A percentile compares a stretch with the other conserved stretches of the same genome.
phyloP scores from a whole-genome alignment of 495 filamentous ascomycete species.

The Haplographium delicatum region DNA sequence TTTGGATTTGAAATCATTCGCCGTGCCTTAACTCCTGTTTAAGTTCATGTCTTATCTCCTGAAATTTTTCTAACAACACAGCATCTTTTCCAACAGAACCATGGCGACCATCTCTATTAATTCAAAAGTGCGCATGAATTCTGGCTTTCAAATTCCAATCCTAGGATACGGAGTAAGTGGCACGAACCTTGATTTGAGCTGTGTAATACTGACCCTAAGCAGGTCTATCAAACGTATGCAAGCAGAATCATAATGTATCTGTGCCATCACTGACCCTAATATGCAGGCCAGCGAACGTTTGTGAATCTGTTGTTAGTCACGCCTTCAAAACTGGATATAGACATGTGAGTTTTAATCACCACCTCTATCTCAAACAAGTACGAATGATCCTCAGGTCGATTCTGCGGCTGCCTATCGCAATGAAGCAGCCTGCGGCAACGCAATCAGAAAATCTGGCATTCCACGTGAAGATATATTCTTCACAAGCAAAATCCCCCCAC shows the following conservation, averaged over 20 bases:
- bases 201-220: slow-evolving; percentile 10
- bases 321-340: slow-evolving; percentile 68
- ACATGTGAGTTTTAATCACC: slow-evolving; percentile 44
- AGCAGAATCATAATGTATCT: background rate
- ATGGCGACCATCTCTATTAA: slow-evolving; percentile 59
- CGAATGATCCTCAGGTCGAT: slow-evolving; percentile 47
- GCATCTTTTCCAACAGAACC: slow-evolving; percentile 9
- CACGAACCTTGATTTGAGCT: background rate
- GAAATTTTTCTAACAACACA: background rate
- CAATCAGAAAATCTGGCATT: slow-evolving; percentile 52
- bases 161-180: slow-evolving; percentile 69
- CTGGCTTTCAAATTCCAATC: slow-evolving; percentile 71
- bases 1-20: background rate
- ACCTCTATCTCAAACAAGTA: background rate
- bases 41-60: background rate
- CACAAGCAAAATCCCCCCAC: slow-evolving; percentile 61
- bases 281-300: slow-evolving; percentile 35
- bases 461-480: slow-evolving; percentile 64
- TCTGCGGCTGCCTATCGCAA: slow-evolving; percentile 67
- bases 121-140: slow-evolving; percentile 62
- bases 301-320: slow-evolving; percentile 53
- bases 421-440: slow-evolving; percentile 58
- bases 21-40: background rate
- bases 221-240: slow-evolving; percentile 72
- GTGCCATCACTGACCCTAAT: background rate